Percentiles rank a stretch among this genome's conserved stretches.
These are phyloP conservation scores for Ogataea salicorniae DNA, from an alignment of 805 yeast genomes.

Conservation along the genomic window DNA sequence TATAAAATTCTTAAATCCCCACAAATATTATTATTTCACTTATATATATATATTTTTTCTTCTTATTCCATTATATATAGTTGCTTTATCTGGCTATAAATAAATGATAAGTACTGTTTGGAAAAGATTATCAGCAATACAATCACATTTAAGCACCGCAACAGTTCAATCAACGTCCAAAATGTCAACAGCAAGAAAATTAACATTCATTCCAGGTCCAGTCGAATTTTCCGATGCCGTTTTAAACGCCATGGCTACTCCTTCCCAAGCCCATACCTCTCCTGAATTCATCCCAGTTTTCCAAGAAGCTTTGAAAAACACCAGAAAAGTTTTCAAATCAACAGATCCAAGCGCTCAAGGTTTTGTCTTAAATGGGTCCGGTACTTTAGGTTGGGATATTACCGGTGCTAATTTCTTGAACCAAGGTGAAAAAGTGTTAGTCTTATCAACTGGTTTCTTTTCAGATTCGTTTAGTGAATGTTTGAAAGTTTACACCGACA, in stretches of 20 bases:
- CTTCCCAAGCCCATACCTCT: constrained; percentile 85
- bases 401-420: constrained; percentile 70
- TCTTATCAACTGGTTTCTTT: constrained; percentile 87
- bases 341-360: constrained; percentile 67
- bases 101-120: background rate
- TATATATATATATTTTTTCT: background rate
- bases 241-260: constrained; percentile 71
- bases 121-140: background rate
- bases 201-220: constrained; percentile 34
- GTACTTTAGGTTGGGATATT: constrained; percentile 94
- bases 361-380: constrained; percentile 80
- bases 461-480: constrained; percentile 78
- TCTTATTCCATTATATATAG: background rate
- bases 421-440: constrained; percentile 67
- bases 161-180: background rate
- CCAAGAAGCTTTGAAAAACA: constrained; percentile 58
- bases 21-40: too few relatives aligned
- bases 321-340: constrained; percentile 72
- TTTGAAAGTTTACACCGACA: constrained; percentile 64
- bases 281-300: constrained; percentile 76
- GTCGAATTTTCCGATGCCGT: constrained; percentile 66
- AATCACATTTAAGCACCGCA: background rate
- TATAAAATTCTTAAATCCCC: too few relatives aligned
- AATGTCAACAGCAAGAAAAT: constrained; percentile 25
- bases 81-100: background rate